phyloP scores from a whole-genome alignment of 202 grass and related monocot genomes.

The Eragrostis tef region DNA sequence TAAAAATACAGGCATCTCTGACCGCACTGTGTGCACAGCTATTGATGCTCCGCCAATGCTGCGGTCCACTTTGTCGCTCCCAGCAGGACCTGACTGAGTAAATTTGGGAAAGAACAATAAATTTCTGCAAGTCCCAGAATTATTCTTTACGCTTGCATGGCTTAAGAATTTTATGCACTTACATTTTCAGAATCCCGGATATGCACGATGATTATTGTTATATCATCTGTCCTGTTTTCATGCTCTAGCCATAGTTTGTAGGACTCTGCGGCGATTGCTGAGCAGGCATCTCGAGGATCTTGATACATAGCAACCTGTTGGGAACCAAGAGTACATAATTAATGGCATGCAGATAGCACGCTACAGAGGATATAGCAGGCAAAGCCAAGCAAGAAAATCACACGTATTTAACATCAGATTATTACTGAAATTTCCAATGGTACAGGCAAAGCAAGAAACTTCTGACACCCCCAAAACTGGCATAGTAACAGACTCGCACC shows the following conservation, averaged over 20 bases:
- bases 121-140: constrained; percentile 48
- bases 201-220: constrained; percentile 96
- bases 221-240: constrained; percentile 94
- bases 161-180: constrained; percentile 45
- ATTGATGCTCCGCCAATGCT: constrained; percentile 37
- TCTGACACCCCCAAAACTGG: constrained; percentile 8
- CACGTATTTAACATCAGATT: neutral
- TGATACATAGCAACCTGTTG: constrained; percentile 69
- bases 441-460: neutral
- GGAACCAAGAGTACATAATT: constrained; percentile 26
- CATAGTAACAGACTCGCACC: neutral
- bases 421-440: constrained; percentile 5
- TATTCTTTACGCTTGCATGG: constrained; percentile 13
- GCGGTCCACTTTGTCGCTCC: constrained; percentile 51
- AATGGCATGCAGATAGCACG: neutral
- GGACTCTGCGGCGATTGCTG: constrained; percentile 87
- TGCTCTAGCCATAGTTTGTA: constrained; percentile 92
- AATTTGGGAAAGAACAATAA: constrained; percentile 58
- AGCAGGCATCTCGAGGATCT: constrained; percentile 87
- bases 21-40: constrained; percentile 43
- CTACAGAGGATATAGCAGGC: neutral
- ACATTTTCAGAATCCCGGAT: constrained; percentile 76
- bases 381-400: constrained; percentile 19
- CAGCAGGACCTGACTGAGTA: constrained; percentile 75
- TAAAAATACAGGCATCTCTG: constrained; percentile 40